phyloP scores from a whole-genome alignment of 768 basidiomycete species.

The Serendipita vermifera region DNA sequence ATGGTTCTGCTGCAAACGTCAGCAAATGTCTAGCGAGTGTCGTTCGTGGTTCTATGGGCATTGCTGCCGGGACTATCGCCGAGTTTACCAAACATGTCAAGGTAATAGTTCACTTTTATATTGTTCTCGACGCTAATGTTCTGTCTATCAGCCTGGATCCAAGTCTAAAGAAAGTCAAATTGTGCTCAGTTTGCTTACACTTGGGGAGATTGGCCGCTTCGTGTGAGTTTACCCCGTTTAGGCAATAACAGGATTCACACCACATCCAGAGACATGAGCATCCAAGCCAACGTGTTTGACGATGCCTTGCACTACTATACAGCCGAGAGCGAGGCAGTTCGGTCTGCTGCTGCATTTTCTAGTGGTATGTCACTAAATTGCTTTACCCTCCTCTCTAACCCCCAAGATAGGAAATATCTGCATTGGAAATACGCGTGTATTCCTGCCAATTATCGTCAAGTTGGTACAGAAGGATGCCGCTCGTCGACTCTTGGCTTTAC shows the following conservation, averaged over 20 bases:
- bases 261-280: conserved; percentile 67
- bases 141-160: conserved; percentile 10
- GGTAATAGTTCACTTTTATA: conserved; percentile 31
- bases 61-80: conserved; percentile 72
- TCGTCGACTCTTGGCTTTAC: conserved; percentile 73
- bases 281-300: conserved; percentile 65
- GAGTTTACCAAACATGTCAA: conserved; percentile 74
- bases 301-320: conserved; percentile 61
- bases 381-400: neutral
- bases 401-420: conserved; percentile 90
- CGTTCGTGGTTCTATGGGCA: conserved; percentile 51
- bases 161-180: conserved; percentile 50
- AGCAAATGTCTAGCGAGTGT: conserved; percentile 78
- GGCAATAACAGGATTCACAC: conserved; percentile 3
- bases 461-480: conserved; percentile 60
- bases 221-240: conserved; percentile 40
- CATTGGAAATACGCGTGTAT: conserved; percentile 79
- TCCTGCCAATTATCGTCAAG: conserved; percentile 74
- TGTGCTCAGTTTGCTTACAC: conserved; percentile 71
- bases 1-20: conserved; percentile 45
- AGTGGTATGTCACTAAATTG: conserved; percentile 42
- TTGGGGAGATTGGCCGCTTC: conserved; percentile 88
- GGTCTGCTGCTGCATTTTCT: conserved; percentile 88
- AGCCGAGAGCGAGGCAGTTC: conserved; percentile 69
- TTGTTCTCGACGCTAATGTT: neutral